phyloP scores from a whole-genome alignment of 805 yeast genomes.

The Candida krabiensis region DNA sequence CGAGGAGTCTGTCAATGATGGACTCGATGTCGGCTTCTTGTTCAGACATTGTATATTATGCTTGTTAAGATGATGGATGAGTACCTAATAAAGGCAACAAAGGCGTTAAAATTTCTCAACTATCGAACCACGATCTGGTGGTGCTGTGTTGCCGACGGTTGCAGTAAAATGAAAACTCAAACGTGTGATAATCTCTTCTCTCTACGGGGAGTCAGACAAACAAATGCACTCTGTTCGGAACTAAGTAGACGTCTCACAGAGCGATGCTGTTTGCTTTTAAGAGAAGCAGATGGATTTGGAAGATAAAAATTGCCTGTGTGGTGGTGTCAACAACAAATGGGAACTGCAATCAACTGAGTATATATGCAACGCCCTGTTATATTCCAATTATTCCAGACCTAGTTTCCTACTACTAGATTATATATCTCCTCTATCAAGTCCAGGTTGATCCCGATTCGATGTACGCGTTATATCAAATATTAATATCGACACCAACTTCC shows the following conservation, averaged over 20 bases:
- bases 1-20: constrained; percentile 92
- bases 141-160: neutral
- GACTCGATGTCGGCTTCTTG: constrained; percentile 92
- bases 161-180: neutral
- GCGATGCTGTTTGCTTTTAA: too few relatives aligned
- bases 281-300: neutral
- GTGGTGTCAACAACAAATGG: neutral
- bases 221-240: too few relatives aligned
- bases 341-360: neutral
- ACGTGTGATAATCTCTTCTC: too few relatives aligned
- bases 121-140: neutral
- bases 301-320: too few relatives aligned
- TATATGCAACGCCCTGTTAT: neutral
- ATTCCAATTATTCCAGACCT: neutral
- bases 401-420: neutral
- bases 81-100: constrained; percentile 1
- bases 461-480: neutral
- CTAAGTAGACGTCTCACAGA: too few relatives aligned
- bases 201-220: too few relatives aligned
- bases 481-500: too few relatives aligned
- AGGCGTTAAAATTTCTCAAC: neutral
- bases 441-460: neutral
- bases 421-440: neutral
- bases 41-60: constrained; percentile 25
- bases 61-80: constrained; percentile 1